Evolutionary conservation across 2,329 filamentous ascomycete genomes (phyloP), one percentile per base, ranked within the genome.

Genomic region (Coniosporium tulheliwenetii): DNA sequence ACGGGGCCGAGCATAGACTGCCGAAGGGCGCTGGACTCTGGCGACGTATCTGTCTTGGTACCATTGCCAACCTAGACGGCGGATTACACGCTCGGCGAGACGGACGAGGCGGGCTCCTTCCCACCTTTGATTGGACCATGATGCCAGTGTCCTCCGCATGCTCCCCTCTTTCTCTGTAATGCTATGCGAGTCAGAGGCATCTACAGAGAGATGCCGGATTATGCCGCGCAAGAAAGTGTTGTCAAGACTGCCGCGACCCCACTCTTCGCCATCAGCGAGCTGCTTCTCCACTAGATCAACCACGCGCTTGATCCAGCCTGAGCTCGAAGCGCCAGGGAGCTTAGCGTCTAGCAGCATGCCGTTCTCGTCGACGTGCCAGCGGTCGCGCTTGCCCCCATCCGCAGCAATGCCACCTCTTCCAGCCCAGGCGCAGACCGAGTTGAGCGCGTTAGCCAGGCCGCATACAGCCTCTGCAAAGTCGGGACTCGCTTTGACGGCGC

Each of bases 401-500:
- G 84, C 71, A 19, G 84, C 69, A 37, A 93, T 80, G 1, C 91
- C 91, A 45, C 91, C 91, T 47, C 91, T 77, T 29, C 85, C 85
- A 52, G 75, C 74, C 91, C 91, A 98, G 53, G 89, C 83, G 56
- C 91, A 98, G 5, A 98, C 87, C 5, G 91, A 96, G 56, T 95
- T 96, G 39, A 98, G 67, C 1, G 91, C 89, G 43, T 93, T 96
- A 1, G 86, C 87, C 40, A 98, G 71, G 7, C 91, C 91, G 58
- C 91, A 98, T 0, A 98, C 89, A 5, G 91, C 91, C 62, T 98
- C 91, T 1, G 91, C 85, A 62, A 98, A 98, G 30, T 93, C 82
- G 0, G 91, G 89, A 50, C 91, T 98, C n/a, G 87, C 78, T 30
- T 73, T 71, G 8, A 98, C 89, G 33, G 91, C 91, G 47, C 87